These are phyloP conservation scores for Exophiala xenobiotica DNA, from an alignment of 2,329 filamentous ascomycete genomes.

Conservation along the genomic window DNA sequence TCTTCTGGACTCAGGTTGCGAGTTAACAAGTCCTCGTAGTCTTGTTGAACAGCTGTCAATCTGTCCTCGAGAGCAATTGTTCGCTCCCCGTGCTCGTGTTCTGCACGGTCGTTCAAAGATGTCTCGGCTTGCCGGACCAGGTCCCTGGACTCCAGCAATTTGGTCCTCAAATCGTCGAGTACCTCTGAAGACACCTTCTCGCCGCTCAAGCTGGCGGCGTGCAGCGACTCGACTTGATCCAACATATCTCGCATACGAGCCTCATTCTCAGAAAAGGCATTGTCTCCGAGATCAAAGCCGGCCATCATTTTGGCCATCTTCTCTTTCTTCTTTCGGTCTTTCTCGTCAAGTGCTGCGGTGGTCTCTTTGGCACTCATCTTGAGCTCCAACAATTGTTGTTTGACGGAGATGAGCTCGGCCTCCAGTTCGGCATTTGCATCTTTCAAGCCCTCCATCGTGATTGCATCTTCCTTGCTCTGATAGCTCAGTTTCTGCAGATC, in stretches of 20 bases:
- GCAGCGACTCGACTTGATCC: conserved; percentile 74
- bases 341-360: conserved; percentile 85
- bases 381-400: conserved; percentile 87
- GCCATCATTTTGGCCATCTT: conserved; percentile 99
- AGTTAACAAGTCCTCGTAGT: conserved; percentile 80
- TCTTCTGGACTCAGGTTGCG: conserved; percentile 76
- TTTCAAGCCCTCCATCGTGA: conserved; percentile 96
- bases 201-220: conserved; percentile 73
- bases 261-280: conserved; percentile 93
- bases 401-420: conserved; percentile 86
- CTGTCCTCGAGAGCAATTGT: conserved; percentile 75
- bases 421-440: conserved; percentile 94
- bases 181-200: conserved; percentile 80
- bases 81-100: conserved; percentile 62
- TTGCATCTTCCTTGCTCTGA: conserved; percentile 93
- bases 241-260: conserved; percentile 79
- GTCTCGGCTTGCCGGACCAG: conserved; percentile 91
- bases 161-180: conserved; percentile 71
- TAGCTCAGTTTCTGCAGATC: conserved; percentile 93
- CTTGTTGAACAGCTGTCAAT: conserved; percentile 70
- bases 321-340: conserved; percentile 97
- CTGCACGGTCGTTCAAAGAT: conserved; percentile 70
- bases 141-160: conserved; percentile 83
- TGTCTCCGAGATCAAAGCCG: conserved; percentile 88
- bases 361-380: conserved; percentile 97